phyloP scores from a whole-genome alignment of 2,329 filamentous ascomycete species.

The Curvularia eragrostidis region DNA sequence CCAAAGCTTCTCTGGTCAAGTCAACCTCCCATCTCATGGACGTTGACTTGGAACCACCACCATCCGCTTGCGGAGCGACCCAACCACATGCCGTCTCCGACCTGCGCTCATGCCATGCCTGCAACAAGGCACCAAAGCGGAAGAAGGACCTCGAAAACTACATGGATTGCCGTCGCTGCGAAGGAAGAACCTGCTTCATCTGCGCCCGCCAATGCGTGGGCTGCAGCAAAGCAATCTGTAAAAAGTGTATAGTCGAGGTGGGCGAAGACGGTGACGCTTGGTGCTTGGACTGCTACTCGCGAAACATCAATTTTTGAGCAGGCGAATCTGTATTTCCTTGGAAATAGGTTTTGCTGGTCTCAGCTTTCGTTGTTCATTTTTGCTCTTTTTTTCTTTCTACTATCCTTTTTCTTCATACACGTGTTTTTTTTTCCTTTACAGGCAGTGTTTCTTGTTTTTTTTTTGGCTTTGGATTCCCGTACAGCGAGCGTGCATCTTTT shows the following conservation, averaged over 20 bases:
- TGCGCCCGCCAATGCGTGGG: constrained; percentile 68
- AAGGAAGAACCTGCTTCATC: constrained; percentile 70
- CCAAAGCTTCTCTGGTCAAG: constrained; percentile 34
- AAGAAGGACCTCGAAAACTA: constrained; percentile 71
- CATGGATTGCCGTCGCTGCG: constrained; percentile 68
- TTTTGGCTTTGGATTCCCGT: not conserved
- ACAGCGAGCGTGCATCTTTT: not conserved
- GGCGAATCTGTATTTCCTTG: not conserved
- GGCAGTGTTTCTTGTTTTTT: not conserved
- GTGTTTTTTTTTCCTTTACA: not conserved
- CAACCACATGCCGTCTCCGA: constrained; percentile 24
- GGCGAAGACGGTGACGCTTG: constrained; percentile 70
- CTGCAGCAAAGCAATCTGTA: constrained; percentile 64
- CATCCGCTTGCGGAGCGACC: constrained; percentile 5
- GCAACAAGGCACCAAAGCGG: constrained; percentile 68
- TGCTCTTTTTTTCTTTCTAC: not conserved
- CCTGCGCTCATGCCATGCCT: constrained; percentile 68
- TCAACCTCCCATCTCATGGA: constrained; percentile 46
- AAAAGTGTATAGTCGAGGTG: constrained; percentile 71
- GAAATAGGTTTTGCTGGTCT: too few species aligned
- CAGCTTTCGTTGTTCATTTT: not conserved
- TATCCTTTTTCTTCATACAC: too few species aligned
- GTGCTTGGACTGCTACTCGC: constrained; percentile 65
- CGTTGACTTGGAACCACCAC: constrained; percentile 27
- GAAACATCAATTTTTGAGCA: constrained; percentile 30